Percentiles rank a stretch among this genome's conserved stretches.
Evolutionary conservation across 495 filamentous ascomycete species (phyloP).

Genomic region (Hyaloscypha finlandica): DNA sequence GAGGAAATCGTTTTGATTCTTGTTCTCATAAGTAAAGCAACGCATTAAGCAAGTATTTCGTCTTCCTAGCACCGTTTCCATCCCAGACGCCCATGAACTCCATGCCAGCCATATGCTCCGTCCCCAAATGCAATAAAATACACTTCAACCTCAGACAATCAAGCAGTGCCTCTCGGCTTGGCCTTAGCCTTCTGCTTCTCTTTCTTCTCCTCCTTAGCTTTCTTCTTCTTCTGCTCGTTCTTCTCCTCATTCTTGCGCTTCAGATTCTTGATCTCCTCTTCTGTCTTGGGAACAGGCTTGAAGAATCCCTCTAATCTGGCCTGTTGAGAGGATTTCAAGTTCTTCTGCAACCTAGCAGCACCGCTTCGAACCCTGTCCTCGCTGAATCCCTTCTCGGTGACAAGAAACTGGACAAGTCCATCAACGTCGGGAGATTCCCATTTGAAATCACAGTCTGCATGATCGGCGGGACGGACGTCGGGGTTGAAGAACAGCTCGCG

Average conservation of each 20-base stretch:
- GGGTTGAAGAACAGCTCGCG: slow-evolving; percentile 88
- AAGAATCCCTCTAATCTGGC: slow-evolving; percentile 96
- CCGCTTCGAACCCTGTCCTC: slow-evolving; percentile 86
- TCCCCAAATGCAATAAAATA: not conserved
- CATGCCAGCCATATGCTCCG: slow-evolving; percentile 7
- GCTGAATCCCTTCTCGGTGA: slow-evolving; percentile 92
- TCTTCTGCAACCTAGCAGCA: slow-evolving; percentile 78
- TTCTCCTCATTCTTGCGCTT: slow-evolving; percentile 96
- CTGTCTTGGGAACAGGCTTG: slow-evolving; percentile 87
- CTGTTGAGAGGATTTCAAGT: slow-evolving; percentile 85
- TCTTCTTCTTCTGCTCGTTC: slow-evolving; percentile 87
- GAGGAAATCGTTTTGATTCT: too few species aligned
- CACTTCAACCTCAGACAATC: slow-evolving; percentile 1
- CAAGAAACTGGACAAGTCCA: slow-evolving; percentile 83
- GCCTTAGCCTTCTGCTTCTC: slow-evolving; percentile 88
- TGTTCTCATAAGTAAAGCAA: too few species aligned
- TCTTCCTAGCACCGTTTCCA: not conserved
- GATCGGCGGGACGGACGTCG: slow-evolving; percentile 81
- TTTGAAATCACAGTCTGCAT: slow-evolving; percentile 92
- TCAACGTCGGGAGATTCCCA: slow-evolving; percentile 94
- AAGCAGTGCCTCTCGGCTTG: slow-evolving; percentile 59
- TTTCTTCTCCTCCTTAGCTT: slow-evolving; percentile 89
- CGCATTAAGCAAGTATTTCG: not conserved
- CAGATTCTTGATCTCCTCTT: slow-evolving; percentile 74
- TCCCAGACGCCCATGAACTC: slow-evolving; percentile 10